Conservation (phyloP, 495 filamentous ascomycete species). For the Penicillium cosmopolitanum region DNA sequence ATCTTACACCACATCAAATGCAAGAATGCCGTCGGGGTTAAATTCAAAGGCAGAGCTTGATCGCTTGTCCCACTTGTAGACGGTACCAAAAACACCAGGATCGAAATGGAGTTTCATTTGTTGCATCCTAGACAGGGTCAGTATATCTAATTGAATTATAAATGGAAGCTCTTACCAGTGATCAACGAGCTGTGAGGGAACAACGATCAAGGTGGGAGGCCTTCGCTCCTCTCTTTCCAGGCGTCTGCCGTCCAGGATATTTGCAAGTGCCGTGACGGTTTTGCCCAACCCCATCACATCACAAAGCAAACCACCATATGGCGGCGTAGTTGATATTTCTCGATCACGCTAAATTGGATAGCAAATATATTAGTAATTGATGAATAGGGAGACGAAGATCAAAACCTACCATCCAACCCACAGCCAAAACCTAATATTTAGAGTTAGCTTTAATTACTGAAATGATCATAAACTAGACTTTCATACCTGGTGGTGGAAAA, state of each 20-base stretch:
- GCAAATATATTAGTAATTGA: no score
- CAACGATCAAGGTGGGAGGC: constrained; percentile 56
- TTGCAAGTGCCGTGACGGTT: constrained; percentile 52
- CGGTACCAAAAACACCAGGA: no score
- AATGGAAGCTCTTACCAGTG: constrained; percentile 42
- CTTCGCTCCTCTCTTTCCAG: constrained; percentile 20
- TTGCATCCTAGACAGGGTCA: no score
- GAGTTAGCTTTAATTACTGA: not conserved
- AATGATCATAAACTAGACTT: not conserved
- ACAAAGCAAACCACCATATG: constrained; percentile 58
- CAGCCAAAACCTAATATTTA: constrained; percentile 45
- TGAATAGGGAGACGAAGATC: constrained; percentile 4
- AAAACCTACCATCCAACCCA: constrained; percentile 55
- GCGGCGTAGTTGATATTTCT: constrained; percentile 44
- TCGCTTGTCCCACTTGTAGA: no score
- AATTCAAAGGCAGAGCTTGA: no score
- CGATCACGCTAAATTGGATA: constrained; percentile 36
- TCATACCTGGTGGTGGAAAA: not conserved
- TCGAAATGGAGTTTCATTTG: no score
- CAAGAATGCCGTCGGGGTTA: no score
- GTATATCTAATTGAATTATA: no score
- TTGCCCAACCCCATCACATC: constrained; percentile 72
- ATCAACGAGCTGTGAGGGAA: constrained; percentile 39
- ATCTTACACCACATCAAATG: no score
- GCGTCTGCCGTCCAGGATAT: constrained; percentile 47